Base-by-base conservation (phyloP, 306 rosid genomes). In the Fragaria nilgerrensis region DNA sequence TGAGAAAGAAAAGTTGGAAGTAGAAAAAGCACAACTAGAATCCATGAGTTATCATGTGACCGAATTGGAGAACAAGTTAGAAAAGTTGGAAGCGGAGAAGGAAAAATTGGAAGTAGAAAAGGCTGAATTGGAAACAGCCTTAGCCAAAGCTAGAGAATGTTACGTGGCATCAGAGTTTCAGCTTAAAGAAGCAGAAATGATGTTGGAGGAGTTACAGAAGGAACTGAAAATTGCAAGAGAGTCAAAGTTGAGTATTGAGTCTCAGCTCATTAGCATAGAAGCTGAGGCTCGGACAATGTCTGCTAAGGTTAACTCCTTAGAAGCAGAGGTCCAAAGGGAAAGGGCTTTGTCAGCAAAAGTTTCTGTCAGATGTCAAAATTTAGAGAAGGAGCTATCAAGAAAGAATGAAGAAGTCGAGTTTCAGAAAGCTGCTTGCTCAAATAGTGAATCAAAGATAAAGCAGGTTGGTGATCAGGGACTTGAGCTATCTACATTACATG, bases 391-490 rank as follows among this genome's bases (percentile, higher is more conserved):
- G 88, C 81, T 91, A 52, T 75, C 84, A 69, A 88, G 81, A n/a
- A 84, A 73, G 71, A 86, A 73, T 67, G 88, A 88, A 79, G 93
- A 90, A 80, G 85, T 89, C 23, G 75, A 77, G 53, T 75, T 86
- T 63, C 84, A 80, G 65, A 85, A 87, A 78, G 77, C 76, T 37
- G 75, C 86, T 73, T 75, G 70, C 75, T 79, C 91, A 34, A 81
- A 80, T 68, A 79, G 73, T 61, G 96, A 89, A 81, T 45, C 79
- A 81, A 94, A 89, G 89, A 85, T 90, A 80, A 92, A 94, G 79
- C 94, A 94, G 94, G 97, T 93, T 76, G 59, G 81, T 80, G 78
- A 80, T 84, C 37, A 77, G 22, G 77, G 64, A 49, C 75, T 75
- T 41, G 19, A 37, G 50, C 76, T 45, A 17, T 58, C 70, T 63